Percentiles rank a stretch among this genome's conserved stretches.
phyloP scores from a whole-genome alignment of 306 rosid species.

The Luffa aegyptiaca region DNA sequence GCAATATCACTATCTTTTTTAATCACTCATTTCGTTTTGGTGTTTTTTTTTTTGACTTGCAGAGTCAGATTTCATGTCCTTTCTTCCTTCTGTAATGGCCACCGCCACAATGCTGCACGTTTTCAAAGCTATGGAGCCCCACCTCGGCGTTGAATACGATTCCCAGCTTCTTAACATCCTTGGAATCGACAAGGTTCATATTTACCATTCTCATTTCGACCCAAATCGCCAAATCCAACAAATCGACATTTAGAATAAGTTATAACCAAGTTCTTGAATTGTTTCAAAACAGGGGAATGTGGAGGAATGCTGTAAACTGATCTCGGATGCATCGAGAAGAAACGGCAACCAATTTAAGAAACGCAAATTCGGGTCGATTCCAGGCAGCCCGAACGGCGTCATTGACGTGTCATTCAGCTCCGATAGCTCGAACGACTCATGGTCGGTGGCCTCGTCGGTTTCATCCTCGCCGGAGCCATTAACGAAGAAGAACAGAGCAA shows the following conservation, averaged over 20 bases:
- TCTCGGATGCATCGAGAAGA: conserved; percentile 24
- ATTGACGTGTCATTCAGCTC: conserved; percentile 67
- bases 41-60: neutral
- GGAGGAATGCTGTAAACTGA: conserved; percentile 49
- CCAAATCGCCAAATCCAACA: neutral
- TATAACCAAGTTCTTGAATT: neutral
- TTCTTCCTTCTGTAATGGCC: conserved; percentile 67
- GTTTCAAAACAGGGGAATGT: conserved; percentile 41
- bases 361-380: conserved; percentile 51
- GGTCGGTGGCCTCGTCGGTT: conserved; percentile 48
- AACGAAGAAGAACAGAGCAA: conserved; percentile 48
- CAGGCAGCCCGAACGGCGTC: conserved; percentile 79
- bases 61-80: conserved; percentile 60
- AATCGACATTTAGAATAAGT: neutral
- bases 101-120: conserved; percentile 76
- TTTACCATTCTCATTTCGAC: neutral
- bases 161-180: conserved; percentile 52
- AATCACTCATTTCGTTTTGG: neutral
- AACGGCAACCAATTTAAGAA: conserved; percentile 29
- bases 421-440: conserved; percentile 72
- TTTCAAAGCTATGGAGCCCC: conserved; percentile 51
- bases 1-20: neutral
- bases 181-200: conserved; percentile 51
- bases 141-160: conserved; percentile 36
- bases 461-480: conserved; percentile 69